Conservation (phyloP, 2,329 filamentous ascomycete species). For the Cladosporium sp. region DNA sequence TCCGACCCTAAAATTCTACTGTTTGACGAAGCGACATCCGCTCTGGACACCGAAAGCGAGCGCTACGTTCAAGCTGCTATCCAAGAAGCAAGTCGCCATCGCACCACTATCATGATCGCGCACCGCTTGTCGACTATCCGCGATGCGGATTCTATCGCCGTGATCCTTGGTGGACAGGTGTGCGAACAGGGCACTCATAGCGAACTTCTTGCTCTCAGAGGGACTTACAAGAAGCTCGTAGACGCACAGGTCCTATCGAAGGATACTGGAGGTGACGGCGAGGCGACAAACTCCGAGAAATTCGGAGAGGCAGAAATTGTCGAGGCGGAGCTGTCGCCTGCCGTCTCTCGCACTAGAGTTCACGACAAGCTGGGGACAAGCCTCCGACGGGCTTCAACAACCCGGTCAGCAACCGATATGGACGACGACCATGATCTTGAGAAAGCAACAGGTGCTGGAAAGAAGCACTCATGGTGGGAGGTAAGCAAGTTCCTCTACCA, state of each 20-base stretch:
- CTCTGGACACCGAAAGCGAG: constrained; percentile 54
- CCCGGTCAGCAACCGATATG: neutral
- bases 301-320: constrained; percentile 23
- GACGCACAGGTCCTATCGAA: constrained; percentile 27
- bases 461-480: constrained; percentile 35
- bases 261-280: constrained; percentile 7
- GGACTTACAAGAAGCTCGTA: constrained; percentile 37
- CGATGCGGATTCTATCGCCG: constrained; percentile 71
- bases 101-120: constrained; percentile 71
- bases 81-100: constrained; percentile 53
- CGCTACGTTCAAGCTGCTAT: constrained; percentile 43
- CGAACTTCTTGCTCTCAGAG: constrained; percentile 49
- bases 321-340: constrained; percentile 22
- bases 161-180: constrained; percentile 63
- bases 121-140: constrained; percentile 70
- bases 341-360: neutral
- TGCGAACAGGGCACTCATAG: constrained; percentile 73
- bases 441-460: constrained; percentile 18
- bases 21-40: constrained; percentile 70
- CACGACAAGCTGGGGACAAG: neutral
- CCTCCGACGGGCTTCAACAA: neutral
- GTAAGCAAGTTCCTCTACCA: constrained; percentile 54
- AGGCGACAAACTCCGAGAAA: constrained; percentile 17
- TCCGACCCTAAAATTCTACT: constrained; percentile 61
- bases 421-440: neutral